Conservation (phyloP, 73 alveolate species). For the Paramecium pentaurelia region DNA sequence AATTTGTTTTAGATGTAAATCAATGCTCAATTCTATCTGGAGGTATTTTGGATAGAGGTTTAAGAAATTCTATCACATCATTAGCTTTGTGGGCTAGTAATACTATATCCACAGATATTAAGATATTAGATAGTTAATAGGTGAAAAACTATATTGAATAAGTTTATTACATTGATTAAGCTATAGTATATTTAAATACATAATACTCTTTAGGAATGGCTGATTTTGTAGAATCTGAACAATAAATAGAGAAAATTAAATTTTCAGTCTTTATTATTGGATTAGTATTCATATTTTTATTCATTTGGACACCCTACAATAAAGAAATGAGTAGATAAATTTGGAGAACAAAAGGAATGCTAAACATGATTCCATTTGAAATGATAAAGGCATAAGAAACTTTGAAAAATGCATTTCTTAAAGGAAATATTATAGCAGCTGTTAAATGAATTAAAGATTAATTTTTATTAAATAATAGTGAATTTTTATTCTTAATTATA, state of each 20-base stretch:
- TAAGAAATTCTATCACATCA: neutral
- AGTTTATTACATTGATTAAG: slow-evolving; percentile 22
- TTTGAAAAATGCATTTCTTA: slow-evolving; percentile 50
- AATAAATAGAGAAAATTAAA: neutral
- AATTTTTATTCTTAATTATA: too few relatives aligned
- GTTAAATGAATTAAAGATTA: slow-evolving; percentile 24
- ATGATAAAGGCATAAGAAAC: slow-evolving; percentile 32
- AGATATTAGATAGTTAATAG: neutral
- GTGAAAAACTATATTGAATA: neutral
- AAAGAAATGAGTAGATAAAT: slow-evolving; percentile 11
- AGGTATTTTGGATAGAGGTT: slow-evolving; percentile 38
- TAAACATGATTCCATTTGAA: slow-evolving; percentile 57
- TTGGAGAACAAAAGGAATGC: slow-evolving; percentile 62
- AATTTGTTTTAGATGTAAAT: neutral
- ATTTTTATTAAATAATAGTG: neutral
- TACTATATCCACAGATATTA: neutral
- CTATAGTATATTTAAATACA: neutral
- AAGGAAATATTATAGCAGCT: slow-evolving; percentile 49
- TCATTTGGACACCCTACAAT: slow-evolving; percentile 34
- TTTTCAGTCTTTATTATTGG: neutral
- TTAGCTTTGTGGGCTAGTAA: slow-evolving; percentile 11
- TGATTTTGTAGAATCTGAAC: neutral
- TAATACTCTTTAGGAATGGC: neutral
- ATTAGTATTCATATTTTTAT: neutral
- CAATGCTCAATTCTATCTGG: neutral